These are phyloP conservation scores for Eucalyptus curtisii DNA, from an alignment of 345 rosid genomes.

Conservation along the genomic window DNA sequence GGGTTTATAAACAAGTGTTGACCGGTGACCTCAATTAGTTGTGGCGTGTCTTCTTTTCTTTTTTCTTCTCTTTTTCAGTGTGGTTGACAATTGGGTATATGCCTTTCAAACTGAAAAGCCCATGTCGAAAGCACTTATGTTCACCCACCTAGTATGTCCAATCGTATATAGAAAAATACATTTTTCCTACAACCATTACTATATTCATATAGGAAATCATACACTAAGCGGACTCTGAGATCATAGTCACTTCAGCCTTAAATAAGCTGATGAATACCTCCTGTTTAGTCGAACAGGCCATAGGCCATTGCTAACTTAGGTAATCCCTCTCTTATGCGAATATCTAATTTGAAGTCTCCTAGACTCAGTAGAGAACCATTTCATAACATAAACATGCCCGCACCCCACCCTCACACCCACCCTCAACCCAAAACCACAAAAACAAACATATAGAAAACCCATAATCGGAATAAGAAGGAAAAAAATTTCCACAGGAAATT, in stretches of 20 bases:
- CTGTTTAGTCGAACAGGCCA: background rate
- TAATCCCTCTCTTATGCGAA: background rate
- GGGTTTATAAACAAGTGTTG: background rate
- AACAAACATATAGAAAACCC: background rate
- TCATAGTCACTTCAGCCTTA: background rate
- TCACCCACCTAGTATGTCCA: background rate
- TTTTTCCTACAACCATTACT: background rate
- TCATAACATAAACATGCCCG: background rate
- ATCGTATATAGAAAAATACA: background rate
- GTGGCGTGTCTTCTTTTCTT: background rate
- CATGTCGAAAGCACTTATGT: background rate
- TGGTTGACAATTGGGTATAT: background rate
- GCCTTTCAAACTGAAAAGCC: background rate
- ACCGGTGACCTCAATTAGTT: background rate
- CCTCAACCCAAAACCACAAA: background rate
- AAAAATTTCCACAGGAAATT: background rate
- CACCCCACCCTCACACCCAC: background rate
- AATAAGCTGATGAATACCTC: background rate
- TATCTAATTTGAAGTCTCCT: background rate
- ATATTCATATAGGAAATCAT: background rate
- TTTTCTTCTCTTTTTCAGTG: background rate
- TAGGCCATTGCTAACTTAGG: background rate
- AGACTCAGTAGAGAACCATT: background rate
- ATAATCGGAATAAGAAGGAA: background rate
- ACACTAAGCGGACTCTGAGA: background rate